Evolutionary conservation across 23 red algal genomes (phyloP).

Genomic region (Agarophyton chilense): DNA sequence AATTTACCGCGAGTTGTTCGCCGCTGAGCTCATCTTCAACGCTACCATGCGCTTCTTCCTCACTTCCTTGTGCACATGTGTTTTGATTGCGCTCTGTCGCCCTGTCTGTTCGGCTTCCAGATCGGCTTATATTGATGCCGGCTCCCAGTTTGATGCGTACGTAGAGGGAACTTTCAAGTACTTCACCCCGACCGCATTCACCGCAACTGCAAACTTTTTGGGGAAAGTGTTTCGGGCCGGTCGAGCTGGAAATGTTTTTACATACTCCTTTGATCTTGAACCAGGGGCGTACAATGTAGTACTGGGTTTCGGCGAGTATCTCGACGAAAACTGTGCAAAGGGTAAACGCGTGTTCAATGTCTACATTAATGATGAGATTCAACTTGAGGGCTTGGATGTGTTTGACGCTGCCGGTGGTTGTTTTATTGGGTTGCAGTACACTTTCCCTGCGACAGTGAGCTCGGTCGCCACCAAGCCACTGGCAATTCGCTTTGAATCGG

Average conservation of each 20-base stretch:
- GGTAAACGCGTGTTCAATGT: slow-evolving; percentile 68
- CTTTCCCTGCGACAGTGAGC: neutral
- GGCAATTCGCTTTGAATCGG: slow-evolving; percentile 10
- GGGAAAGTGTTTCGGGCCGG: neutral
- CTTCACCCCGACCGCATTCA: neutral
- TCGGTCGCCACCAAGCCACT: slow-evolving; percentile 5
- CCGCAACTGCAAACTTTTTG: neutral
- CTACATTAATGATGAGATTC: slow-evolving; percentile 40
- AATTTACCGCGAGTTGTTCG: too few species aligned
- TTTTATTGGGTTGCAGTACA: neutral
- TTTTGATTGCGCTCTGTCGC: too few species aligned
- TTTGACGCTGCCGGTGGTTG: slow-evolving; percentile 22
- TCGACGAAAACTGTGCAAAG: neutral
- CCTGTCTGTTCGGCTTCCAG: neutral
- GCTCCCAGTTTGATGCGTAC: neutral
- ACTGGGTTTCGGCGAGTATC: slow-evolving; percentile 55
- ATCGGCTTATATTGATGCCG: neutral
- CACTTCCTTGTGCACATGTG: too few species aligned
- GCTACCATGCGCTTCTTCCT: too few species aligned
- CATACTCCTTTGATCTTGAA: slow-evolving; percentile 27
- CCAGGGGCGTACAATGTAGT: slow-evolving; percentile 60
- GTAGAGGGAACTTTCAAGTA: neutral
- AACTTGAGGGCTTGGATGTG: slow-evolving; percentile 46
- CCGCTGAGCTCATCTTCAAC: too few species aligned
- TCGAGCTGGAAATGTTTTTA: slow-evolving; percentile 30